These are phyloP conservation scores for Debaryomyces sp. DNA, from an alignment of 1,139 yeast species.

Conservation along the genomic window DNA sequence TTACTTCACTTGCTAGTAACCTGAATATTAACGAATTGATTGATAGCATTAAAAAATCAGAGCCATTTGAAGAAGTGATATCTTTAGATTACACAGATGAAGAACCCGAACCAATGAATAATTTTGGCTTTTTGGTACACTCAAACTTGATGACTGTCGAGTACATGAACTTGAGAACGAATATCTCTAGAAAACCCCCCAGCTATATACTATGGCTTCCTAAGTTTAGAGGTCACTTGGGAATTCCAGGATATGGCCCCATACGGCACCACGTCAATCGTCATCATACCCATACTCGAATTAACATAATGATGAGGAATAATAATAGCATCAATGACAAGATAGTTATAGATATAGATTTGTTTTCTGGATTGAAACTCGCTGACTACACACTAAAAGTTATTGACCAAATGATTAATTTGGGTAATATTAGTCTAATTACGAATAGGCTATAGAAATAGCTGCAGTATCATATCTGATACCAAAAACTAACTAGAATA, in stretches of 20 bases:
- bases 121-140: slow-evolving; percentile 11
- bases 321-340: slow-evolving; percentile 11
- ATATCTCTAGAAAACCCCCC: slow-evolving; percentile 9
- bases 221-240: slow-evolving; percentile 14
- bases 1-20: slow-evolving; percentile 5
- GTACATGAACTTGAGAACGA: neutral
- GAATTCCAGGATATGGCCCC: slow-evolving; percentile 1
- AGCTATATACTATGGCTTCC: slow-evolving; percentile 25
- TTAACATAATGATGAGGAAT: slow-evolving; percentile 8
- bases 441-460: slow-evolving; percentile 7
- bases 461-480: neutral
- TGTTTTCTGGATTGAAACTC: slow-evolving; percentile 16
- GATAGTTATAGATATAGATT: slow-evolving; percentile 16
- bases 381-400: slow-evolving; percentile 16
- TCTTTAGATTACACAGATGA: neutral
- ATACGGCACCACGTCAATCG: neutral
- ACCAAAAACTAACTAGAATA: neutral
- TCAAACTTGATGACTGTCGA: slow-evolving; percentile 14
- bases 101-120: neutral
- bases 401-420: slow-evolving; percentile 11
- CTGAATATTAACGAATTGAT: neutral
- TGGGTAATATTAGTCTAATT: slow-evolving; percentile 6
- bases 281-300: neutral
- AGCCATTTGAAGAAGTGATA: slow-evolving; percentile 3
- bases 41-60: neutral